Evolutionary conservation across 2,329 filamentous ascomycete genomes (phyloP).

Genomic region (Fusarium globosum): DNA sequence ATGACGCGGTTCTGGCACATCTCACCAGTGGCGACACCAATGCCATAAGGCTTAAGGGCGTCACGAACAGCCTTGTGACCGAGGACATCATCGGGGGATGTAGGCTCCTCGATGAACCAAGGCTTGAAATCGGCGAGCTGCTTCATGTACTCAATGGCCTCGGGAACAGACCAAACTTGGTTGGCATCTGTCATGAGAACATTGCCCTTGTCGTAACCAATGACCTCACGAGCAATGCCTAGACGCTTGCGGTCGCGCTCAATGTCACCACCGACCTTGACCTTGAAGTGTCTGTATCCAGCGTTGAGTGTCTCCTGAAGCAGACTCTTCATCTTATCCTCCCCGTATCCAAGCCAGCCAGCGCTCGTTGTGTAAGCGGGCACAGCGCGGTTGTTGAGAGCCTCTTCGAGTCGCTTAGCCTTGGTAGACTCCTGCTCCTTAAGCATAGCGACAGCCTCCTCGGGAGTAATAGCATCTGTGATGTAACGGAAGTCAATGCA

Average conservation of each 20-base stretch:
- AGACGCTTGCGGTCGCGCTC: slow-evolving; percentile 78
- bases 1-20: slow-evolving; percentile 96
- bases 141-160: slow-evolving; percentile 89
- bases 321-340: slow-evolving; percentile 84
- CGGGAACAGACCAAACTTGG: slow-evolving; percentile 90
- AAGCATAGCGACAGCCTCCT: slow-evolving; percentile 81
- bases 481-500: slow-evolving; percentile 97
- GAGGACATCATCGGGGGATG: slow-evolving; percentile 87
- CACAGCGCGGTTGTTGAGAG: slow-evolving; percentile 78
- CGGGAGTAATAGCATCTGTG: slow-evolving; percentile 89
- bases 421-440: slow-evolving; percentile 75
- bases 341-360: slow-evolving; percentile 90
- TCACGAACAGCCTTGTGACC: slow-evolving; percentile 88
- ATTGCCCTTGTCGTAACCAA: slow-evolving; percentile 85
- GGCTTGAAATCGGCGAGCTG: slow-evolving; percentile 84
- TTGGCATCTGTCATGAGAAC: slow-evolving; percentile 94
- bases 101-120: slow-evolving; percentile 96
- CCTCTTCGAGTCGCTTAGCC: slow-evolving; percentile 76
- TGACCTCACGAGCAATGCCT: slow-evolving; percentile 78
- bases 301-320: slow-evolving; percentile 78
- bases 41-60: slow-evolving; percentile 77
- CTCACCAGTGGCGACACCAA: slow-evolving; percentile 91
- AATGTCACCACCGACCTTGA: slow-evolving; percentile 84
- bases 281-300: slow-evolving; percentile 88
- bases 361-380: slow-evolving; percentile 92